Evolutionary conservation across 495 filamentous ascomycete genomes (phyloP), one percentile per base, ranked within the genome.

Genomic region (Podospora appendiculata): DNA sequence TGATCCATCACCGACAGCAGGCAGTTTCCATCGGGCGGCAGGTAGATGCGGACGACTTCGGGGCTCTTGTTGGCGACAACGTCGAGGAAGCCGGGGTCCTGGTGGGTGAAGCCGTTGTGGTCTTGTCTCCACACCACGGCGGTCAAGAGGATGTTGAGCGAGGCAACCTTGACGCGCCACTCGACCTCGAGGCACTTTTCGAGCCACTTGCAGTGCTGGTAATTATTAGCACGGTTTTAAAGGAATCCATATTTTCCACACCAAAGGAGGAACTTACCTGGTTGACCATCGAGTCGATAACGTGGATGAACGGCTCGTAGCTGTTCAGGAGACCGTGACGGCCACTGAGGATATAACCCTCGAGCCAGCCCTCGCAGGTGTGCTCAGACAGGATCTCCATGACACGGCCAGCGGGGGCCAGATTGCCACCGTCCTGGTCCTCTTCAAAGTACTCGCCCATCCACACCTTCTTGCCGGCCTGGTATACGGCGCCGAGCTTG

Each of bases 321-420:
- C 79, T 82, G 70, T 89, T 89, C 35, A 89, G 74, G 41, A 89
- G 65, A 16, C 85, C 84, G 58, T 89, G 84, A 4, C 84, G 75
- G 12, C 85, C 85, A 40, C 76, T 83, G 6, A 88, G 81, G 52
- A 86, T 67, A 58, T 87, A 89, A 11, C 84, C 85, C 68, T 89
- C 85, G 32, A 89, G 71, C 85, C 84, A 89, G 33, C 85, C 85
- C 69, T 89, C 85, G 56, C 78, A 80, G 13, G 84, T 89, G 60
- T 89, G 85, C 63, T 89, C 84, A 11, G 78, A 83, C 33, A 89
- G 76, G 60, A 89, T 89, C 64, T 89, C 84, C 85, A 89, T 88
- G 10, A 88, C 85, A 36, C 84, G 76, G 50, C 85, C 85, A 25
- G 73, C 69, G 4, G 66, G 71, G 0, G 80, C 74, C 12, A 89